Evolutionary conservation across 1,139 yeast species (phyloP).

Genomic region (Suhomyces chickasaworum): DNA sequence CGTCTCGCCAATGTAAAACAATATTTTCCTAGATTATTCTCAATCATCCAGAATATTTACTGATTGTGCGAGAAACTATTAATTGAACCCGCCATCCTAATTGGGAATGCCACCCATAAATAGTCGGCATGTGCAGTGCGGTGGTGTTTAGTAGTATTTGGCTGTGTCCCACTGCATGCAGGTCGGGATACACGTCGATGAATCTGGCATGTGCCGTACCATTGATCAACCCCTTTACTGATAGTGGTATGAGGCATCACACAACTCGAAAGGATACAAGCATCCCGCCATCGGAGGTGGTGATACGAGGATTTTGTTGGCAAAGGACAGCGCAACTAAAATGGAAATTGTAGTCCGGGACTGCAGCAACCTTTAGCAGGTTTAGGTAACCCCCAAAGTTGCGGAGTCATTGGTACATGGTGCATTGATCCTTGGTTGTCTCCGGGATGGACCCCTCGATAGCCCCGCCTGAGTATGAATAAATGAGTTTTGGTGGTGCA

Average conservation of each 20-base stretch:
- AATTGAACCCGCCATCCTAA: neutral
- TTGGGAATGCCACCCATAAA: neutral
- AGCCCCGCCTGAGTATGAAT: neutral
- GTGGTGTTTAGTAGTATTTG: neutral
- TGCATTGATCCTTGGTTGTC: neutral
- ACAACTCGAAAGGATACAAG: neutral
- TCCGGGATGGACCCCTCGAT: neutral
- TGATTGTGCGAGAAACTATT: neutral
- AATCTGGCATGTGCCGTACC: slow-evolving; percentile 5
- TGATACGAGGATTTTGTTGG: too few relatives aligned
- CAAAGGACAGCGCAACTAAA: too few relatives aligned
- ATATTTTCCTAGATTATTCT: neutral
- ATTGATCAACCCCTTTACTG: slow-evolving; percentile 1
- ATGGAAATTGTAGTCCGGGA: too few relatives aligned
- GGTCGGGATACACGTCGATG: neutral
- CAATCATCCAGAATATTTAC: neutral
- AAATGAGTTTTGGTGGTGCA: too few relatives aligned
- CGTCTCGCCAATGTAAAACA: slow-evolving; percentile 3
- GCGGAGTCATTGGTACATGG: neutral
- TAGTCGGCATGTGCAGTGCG: neutral
- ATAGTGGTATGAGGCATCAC: neutral
- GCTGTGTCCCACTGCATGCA: neutral
- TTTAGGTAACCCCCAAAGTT: too few relatives aligned
- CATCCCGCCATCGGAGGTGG: neutral
- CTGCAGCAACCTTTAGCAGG: too few relatives aligned